Base-by-base conservation (phyloP, 805 yeast species). In the Pichia membranifaciens region DNA sequence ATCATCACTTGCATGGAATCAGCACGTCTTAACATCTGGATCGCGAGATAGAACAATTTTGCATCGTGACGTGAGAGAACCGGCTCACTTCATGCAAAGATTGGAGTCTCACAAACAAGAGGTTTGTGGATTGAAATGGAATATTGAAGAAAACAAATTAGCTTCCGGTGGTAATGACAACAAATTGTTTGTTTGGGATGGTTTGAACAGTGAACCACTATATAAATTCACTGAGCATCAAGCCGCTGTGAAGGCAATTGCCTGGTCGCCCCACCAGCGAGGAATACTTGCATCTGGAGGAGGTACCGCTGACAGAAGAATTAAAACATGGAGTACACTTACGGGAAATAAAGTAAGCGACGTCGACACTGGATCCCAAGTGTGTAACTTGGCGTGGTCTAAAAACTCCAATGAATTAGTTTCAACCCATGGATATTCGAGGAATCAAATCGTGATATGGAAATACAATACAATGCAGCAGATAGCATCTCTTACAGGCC, bases 111-210 rank as follows among this genome's bases (percentile, higher is more conserved):
- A 93, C 65, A 79, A 81, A 47, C 98, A 93, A 67, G 99, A 93
- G 65, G 95, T 93, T 38, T 93, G 99, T 69, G 99, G 99, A 2
- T 74, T 93, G 55, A 82, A 82, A 60, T 93, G 99, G 99, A 90
- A 90, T 58, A 74, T 79, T 5, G 95, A 87, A 47, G 95, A 87
- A 56, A 89, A 91, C 62, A 89, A 87, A 62, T 73, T 93, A 42
- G 99, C 97, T 0, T 82, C 93, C 22, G 99, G 99, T 22, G 96
- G 96, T 39, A 93, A 93, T 62, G 99, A 93, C 66, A 93, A 93
- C 62, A 78, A 78, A 57, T 72, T 93, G 21, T 75, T 78, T 54
- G 84, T 93, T 10, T 93, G 97, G 93, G 96, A 88, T 60, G 96
- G 93, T 1, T 63, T 81, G 39, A 76, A 75, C 45, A 62, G 75